A percentile compares a stretch with the other conserved stretches of the same genome.
These are phyloP conservation scores for Penicillium robsamsonii DNA, from an alignment of 495 filamentous ascomycete genomes.

Conservation along the genomic window DNA sequence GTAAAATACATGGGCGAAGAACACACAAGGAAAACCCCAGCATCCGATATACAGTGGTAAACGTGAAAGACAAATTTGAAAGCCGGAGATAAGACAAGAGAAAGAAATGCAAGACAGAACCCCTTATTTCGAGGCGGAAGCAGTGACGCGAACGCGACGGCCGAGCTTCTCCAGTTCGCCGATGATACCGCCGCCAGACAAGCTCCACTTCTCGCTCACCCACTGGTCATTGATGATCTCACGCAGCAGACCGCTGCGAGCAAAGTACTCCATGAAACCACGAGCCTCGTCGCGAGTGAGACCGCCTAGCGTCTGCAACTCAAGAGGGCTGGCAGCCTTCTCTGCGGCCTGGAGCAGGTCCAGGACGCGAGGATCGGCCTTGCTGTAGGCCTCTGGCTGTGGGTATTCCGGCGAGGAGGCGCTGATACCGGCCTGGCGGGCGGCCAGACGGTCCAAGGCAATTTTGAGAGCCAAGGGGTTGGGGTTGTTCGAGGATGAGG, in stretches of 20 bases:
- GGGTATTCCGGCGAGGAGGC: slow-evolving; percentile 46
- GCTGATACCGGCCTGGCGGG: slow-evolving; percentile 35
- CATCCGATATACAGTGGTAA: slow-evolving; percentile 28
- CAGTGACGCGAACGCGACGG: slow-evolving; percentile 44
- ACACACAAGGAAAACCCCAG: slow-evolving; percentile 16
- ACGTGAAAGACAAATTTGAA: slow-evolving; percentile 4
- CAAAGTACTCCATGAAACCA: slow-evolving; percentile 89
- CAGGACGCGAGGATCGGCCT: slow-evolving; percentile 66
- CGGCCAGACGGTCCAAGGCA: slow-evolving; percentile 54
- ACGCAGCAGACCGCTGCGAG: slow-evolving; percentile 75
- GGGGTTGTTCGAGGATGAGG: slow-evolving; percentile 63
- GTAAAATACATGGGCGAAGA: slow-evolving; percentile 36
- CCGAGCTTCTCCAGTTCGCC: slow-evolving; percentile 75
- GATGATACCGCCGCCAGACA: slow-evolving; percentile 77
- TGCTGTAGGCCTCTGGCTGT: slow-evolving; percentile 58
- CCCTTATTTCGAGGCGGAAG: slow-evolving; percentile 11
- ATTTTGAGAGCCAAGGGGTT: slow-evolving; percentile 61
- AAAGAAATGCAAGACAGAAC: slow-evolving; percentile 12
- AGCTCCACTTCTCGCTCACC: slow-evolving; percentile 80
- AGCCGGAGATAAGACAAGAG: slow-evolving; percentile 5
- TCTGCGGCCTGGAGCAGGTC: slow-evolving; percentile 41
- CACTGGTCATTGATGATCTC: slow-evolving; percentile 64
- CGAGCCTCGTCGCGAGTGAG: slow-evolving; percentile 74
- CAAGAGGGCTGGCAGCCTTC: slow-evolving; percentile 41
- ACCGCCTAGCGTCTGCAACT: slow-evolving; percentile 59